phyloP scores from a whole-genome alignment of 208 protist genomes.

The Crithidia mellificae region DNA sequence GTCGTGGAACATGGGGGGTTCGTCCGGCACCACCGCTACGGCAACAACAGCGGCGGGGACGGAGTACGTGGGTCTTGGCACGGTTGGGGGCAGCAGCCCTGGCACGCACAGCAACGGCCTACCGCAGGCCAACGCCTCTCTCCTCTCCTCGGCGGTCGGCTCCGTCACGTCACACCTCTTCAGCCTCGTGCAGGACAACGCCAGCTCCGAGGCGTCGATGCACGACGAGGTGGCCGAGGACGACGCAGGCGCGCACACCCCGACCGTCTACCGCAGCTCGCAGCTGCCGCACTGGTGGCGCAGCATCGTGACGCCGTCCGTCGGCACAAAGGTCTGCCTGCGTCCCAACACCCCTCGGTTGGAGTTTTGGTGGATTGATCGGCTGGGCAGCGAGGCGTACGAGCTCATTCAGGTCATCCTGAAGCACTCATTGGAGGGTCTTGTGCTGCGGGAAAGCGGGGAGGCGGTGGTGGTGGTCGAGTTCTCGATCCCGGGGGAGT shows the following conservation, averaged over 20 bases:
- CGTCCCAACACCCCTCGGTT: slow-evolving; percentile 13
- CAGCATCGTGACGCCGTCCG: slow-evolving; percentile 27
- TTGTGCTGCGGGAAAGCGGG: slow-evolving; percentile 23
- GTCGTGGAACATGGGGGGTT: slow-evolving; percentile 1
- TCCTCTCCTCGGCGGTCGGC: slow-evolving; percentile 4
- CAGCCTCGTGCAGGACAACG: neutral
- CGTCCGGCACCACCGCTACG: neutral
- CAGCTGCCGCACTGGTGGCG: slow-evolving; percentile 37
- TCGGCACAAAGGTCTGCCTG: slow-evolving; percentile 25
- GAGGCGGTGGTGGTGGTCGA: slow-evolving; percentile 28
- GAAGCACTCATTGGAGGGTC: slow-evolving; percentile 20
- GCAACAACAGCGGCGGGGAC: no score
- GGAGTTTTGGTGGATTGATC: slow-evolving; percentile 44
- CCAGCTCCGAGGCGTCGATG: neutral
- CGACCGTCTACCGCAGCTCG: slow-evolving; percentile 26
- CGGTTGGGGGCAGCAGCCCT: neutral
- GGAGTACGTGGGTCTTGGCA: no score
- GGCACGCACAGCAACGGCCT: neutral
- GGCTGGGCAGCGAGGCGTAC: slow-evolving; percentile 35
- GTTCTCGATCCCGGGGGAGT: slow-evolving; percentile 18
- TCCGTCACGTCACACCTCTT: slow-evolving; percentile 13
- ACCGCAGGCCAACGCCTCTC: neutral
- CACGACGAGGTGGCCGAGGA: slow-evolving; percentile 18
- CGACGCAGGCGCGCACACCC: slow-evolving; percentile 26
- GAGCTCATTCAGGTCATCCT: slow-evolving; percentile 27